phyloP scores from a whole-genome alignment of 1,284 basidiomycete genomes.

The Marasmius fiardii region DNA sequence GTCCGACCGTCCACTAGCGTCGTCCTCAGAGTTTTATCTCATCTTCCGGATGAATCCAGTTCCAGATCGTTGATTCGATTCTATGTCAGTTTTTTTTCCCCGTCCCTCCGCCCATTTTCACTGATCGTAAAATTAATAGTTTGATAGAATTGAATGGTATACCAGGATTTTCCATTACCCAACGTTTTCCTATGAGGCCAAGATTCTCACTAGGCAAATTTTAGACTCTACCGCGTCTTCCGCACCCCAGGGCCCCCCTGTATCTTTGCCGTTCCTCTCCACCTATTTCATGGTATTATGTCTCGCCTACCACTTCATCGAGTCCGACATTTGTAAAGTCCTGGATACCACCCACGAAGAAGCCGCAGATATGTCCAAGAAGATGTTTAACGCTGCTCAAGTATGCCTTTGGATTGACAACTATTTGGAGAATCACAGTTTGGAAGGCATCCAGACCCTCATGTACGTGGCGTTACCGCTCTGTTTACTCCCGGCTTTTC shows the following conservation, averaged over 20 bases:
- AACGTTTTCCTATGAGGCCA: constrained; percentile 15
- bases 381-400: constrained; percentile 23
- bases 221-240: neutral
- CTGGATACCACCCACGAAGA: constrained; percentile 15
- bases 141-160: constrained; percentile 22
- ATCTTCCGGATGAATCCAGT: constrained; percentile 12
- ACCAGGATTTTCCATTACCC: constrained; percentile 20
- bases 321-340: constrained; percentile 16
- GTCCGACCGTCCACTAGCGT: constrained; percentile 17
- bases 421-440: constrained; percentile 20
- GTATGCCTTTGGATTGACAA: constrained; percentile 21
- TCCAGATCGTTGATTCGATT: constrained; percentile 16
- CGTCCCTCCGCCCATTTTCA: neutral
- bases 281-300: constrained; percentile 23
- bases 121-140: constrained; percentile 7
- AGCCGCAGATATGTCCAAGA: constrained; percentile 16
- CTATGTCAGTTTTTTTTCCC: constrained; percentile 14
- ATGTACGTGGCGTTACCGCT: constrained; percentile 16
- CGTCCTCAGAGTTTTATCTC: constrained; percentile 9
- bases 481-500: neutral
- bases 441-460: constrained; percentile 21
- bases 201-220: neutral
- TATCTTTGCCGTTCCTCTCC: constrained; percentile 18
- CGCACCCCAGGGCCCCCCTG: constrained; percentile 2
- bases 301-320: constrained; percentile 21